Conservation (phyloP, 1,284 basidiomycete species). For the Marasmius fiardii region DNA sequence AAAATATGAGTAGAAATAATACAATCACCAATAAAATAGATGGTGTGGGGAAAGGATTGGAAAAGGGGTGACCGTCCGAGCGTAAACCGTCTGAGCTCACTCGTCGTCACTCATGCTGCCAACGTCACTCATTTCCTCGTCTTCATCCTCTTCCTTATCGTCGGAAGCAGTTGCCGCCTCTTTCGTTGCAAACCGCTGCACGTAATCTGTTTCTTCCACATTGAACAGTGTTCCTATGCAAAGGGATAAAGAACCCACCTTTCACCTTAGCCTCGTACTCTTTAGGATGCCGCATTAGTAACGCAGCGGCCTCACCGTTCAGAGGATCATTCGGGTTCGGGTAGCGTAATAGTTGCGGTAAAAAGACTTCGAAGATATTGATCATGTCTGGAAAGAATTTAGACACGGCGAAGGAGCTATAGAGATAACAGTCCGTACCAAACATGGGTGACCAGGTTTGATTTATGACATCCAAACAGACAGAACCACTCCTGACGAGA, state of each 20-base stretch:
- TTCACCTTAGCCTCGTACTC: slow-evolving; percentile 92
- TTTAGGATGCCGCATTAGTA: slow-evolving; percentile 96
- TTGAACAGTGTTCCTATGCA: background rate
- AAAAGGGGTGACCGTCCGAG: slow-evolving; percentile 7
- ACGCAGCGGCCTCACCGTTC: slow-evolving; percentile 95
- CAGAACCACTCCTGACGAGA: slow-evolving; percentile 78
- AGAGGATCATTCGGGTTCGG: slow-evolving; percentile 98
- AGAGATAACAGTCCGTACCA: slow-evolving; percentile 41
- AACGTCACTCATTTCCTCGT: slow-evolving; percentile 91
- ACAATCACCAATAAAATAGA: slow-evolving; percentile 4
- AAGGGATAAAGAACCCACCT: slow-evolving; percentile 43
- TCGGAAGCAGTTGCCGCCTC: slow-evolving; percentile 64
- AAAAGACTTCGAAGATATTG: slow-evolving; percentile 98
- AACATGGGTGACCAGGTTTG: slow-evolving; percentile 99
- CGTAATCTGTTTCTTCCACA: slow-evolving; percentile 60
- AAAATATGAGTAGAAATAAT: slow-evolving; percentile 1
- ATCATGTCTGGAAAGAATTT: slow-evolving; percentile 79
- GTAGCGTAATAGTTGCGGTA: slow-evolving; percentile 95
- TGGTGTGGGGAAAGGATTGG: slow-evolving; percentile 9
- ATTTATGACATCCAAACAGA: slow-evolving; percentile 96
- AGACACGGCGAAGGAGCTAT: slow-evolving; percentile 6
- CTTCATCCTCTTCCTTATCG: slow-evolving; percentile 70
- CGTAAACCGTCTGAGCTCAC: slow-evolving; percentile 18
- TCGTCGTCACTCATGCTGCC: slow-evolving; percentile 85
- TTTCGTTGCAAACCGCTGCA: slow-evolving; percentile 81